Base-by-base conservation (phyloP, 1,139 yeast genomes). In the Candida labiduridarum region DNA sequence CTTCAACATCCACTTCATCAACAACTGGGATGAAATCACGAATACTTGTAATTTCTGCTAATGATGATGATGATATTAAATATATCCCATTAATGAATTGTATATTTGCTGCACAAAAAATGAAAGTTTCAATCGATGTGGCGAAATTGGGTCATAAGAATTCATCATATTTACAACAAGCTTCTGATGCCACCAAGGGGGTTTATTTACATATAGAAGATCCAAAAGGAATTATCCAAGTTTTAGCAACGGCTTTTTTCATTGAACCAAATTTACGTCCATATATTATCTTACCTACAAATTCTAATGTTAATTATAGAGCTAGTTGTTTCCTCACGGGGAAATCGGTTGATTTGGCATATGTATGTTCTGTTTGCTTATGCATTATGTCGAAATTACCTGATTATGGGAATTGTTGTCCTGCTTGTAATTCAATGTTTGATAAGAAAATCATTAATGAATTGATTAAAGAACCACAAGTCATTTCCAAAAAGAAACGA, bases 81-180 rank as follows among this genome's bases (percentile, higher is more conserved):
- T 95, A 95, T 66, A 89, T 94, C 41, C 89, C 98, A 4, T 85
- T 91, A 45, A 95, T 95, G 99, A 95, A 95, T 67, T 81, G 95
- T 57, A 92, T 94, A 41, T 95, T 95, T 69, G 95, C 98, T 0
- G 97, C 99, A 0, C 97, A 94, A 59, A 91, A 91, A 67, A 82
- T 89, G 85, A 86, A 85, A 61, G 84, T 94, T 11, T 89, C 97
- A 2, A 85, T 94, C 14, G 98, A 95, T 66, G 91, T 92, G 16
- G 92, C 95, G 53, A 91, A 92, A 63, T 72, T 95, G 45, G 94
- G 94, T 1, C 74, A 76, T 14, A 81, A 59, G 40, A 69, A 85
- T 56, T 86, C 96, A 1, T 88, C 96, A 1, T 92, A 91, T 62
- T 69, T 95, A 51, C 99, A 95, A 63, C 99, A 95, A 65, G 97